A percentile compares a stretch with the other conserved stretches of the same genome.
phyloP scores from a whole-genome alignment of 352 stramenopile genomes.

The Phytophthora capsici region DNA sequence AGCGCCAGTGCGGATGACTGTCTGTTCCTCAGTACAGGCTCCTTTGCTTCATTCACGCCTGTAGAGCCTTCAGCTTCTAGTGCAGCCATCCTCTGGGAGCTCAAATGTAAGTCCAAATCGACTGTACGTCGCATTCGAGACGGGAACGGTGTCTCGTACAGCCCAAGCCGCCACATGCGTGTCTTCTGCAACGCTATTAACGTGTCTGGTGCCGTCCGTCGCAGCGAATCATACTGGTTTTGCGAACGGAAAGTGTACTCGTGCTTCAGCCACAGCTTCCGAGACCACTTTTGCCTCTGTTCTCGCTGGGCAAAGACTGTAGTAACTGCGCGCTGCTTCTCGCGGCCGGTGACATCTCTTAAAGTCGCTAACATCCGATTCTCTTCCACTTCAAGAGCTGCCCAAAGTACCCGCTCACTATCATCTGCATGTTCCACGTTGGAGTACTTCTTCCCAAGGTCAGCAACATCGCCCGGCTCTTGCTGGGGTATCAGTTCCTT shows the following conservation, averaged over 20 bases:
- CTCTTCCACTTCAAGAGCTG: slow-evolving; percentile 83
- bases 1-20: slow-evolving; percentile 33
- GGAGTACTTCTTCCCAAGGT: slow-evolving; percentile 29
- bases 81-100: slow-evolving; percentile 23
- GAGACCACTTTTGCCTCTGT: slow-evolving; percentile 55
- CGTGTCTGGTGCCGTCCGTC: slow-evolving; percentile 33
- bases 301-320: slow-evolving; percentile 19
- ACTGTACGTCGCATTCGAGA: slow-evolving; percentile 61
- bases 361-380: slow-evolving; percentile 75
- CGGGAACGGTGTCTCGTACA: slow-evolving; percentile 75
- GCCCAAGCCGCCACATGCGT: slow-evolving; percentile 55
- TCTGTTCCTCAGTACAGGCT: not conserved
- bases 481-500: slow-evolving; percentile 45
- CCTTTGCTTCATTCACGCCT: slow-evolving; percentile 1
- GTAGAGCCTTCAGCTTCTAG: slow-evolving; percentile 3
- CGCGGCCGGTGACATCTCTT: slow-evolving; percentile 49
- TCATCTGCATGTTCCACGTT: slow-evolving; percentile 47
- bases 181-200: slow-evolving; percentile 38
- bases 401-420: slow-evolving; percentile 65
- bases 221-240: slow-evolving; percentile 54
- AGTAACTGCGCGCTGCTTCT: slow-evolving; percentile 42
- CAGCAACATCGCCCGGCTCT: slow-evolving; percentile 5
- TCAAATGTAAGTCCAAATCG: slow-evolving; percentile 53
- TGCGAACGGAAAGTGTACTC: slow-evolving; percentile 78
- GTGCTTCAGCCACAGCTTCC: slow-evolving; percentile 64